Percentiles rank a stretch among this genome's conserved stretches.
Conservation (phyloP, 805 yeast species). For the Yamadazyma laniorum region DNA sequence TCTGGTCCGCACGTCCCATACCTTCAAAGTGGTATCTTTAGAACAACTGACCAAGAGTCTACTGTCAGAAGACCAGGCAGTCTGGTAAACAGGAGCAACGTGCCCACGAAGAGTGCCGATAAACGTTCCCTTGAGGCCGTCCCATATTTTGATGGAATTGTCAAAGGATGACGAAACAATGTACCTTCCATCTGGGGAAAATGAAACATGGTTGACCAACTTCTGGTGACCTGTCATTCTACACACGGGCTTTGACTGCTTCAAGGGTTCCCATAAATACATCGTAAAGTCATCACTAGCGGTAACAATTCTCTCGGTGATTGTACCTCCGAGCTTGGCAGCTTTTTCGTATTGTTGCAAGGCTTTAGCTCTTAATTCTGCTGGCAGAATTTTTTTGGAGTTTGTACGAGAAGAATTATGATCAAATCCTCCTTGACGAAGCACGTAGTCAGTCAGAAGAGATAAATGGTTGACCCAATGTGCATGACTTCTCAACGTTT, state of each 20-base stretch:
- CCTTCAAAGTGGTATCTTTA: slow-evolving; percentile 92
- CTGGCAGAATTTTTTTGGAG: slow-evolving; percentile 20
- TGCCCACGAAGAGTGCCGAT: slow-evolving; percentile 92
- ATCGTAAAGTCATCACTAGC: slow-evolving; percentile 97
- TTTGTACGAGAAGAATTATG: slow-evolving; percentile 50
- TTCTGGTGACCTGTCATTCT: slow-evolving; percentile 98
- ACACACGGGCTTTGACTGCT: slow-evolving; percentile 75
- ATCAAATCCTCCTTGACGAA: slow-evolving; percentile 87
- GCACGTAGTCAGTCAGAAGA: slow-evolving; percentile 82
- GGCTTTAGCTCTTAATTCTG: slow-evolving; percentile 49
- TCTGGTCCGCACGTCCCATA: slow-evolving; percentile 89
- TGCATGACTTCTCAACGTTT: slow-evolving; percentile 83
- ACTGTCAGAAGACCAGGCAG: slow-evolving; percentile 96
- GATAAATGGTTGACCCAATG: slow-evolving; percentile 98
- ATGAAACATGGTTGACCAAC: slow-evolving; percentile 90
- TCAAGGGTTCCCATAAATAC: slow-evolving; percentile 94
- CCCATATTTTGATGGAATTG: slow-evolving; percentile 94
- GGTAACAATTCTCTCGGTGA: slow-evolving; percentile 79
- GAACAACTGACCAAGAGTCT: slow-evolving; percentile 89
- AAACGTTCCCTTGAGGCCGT: slow-evolving; percentile 88
- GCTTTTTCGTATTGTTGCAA: slow-evolving; percentile 58
- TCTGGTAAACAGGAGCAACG: slow-evolving; percentile 96
- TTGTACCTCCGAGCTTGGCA: slow-evolving; percentile 54
- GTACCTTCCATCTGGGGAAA: slow-evolving; percentile 91
- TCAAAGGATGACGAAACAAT: slow-evolving; percentile 94